Evolutionary conservation across 75 land plant genomes (phyloP).

Genomic region (Pinus albicaulis): DNA sequence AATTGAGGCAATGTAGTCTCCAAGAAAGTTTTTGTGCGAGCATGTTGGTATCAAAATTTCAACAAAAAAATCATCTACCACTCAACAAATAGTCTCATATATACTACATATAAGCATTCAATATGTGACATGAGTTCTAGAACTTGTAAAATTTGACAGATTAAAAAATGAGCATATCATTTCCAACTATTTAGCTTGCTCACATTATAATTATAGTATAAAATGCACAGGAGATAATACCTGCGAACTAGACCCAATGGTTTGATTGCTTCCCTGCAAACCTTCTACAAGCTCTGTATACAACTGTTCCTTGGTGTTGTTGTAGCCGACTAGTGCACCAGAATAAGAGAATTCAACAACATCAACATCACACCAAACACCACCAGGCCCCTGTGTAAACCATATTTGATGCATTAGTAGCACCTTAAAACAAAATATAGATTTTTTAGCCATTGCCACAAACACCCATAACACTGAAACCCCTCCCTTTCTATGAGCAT

Average conservation of each 20-base stretch:
- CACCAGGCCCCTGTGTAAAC: slow-evolving; percentile 81
- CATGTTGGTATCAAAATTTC: too few relatives aligned
- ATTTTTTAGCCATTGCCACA: too few relatives aligned
- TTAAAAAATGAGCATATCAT: too few relatives aligned
- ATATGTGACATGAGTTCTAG: not conserved
- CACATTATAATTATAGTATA: not conserved
- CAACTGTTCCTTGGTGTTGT: slow-evolving; percentile 79
- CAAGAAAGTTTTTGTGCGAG: too few relatives aligned
- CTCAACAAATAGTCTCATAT: too few relatives aligned
- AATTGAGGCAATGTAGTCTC: not conserved
- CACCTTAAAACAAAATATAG: not conserved
- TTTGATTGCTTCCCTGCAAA: slow-evolving; percentile 77
- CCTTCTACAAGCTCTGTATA: slow-evolving; percentile 90
- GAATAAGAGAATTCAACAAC: slow-evolving; percentile 93
- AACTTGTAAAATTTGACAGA: too few relatives aligned
- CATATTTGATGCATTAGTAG: not conserved
- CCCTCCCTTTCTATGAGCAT: too few relatives aligned
- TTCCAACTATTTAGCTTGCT: not conserved
- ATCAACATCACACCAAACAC: slow-evolving; percentile 98
- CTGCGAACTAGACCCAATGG: slow-evolving; percentile 95
- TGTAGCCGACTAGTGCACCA: slow-evolving; percentile 79
- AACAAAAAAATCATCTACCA: not conserved
- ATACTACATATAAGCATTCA: not conserved
- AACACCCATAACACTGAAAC: too few relatives aligned
- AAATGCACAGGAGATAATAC: slow-evolving; percentile 30